Evolutionary conservation across 1,284 basidiomycete genomes (phyloP).

Genomic region (Pholiota adiposa): DNA sequence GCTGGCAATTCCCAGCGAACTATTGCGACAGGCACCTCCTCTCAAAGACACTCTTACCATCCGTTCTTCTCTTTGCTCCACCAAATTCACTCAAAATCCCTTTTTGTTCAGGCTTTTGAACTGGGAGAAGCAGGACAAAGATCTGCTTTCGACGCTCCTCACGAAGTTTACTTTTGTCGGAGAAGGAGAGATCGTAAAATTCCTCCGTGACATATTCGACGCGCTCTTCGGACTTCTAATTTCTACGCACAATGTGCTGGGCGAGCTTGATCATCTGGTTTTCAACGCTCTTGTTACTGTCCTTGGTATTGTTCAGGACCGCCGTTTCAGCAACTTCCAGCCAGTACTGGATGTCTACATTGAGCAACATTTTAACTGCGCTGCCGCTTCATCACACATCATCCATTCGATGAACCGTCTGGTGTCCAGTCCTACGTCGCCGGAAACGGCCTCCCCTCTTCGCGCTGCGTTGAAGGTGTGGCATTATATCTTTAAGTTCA

Average conservation of each 20-base stretch:
- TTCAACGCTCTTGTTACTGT: conserved; percentile 93
- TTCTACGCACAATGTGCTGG: conserved; percentile 72
- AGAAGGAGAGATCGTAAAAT: conserved; percentile 94
- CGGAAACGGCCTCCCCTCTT: conserved; percentile 78
- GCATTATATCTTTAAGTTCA: conserved; percentile 96
- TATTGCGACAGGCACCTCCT: conserved; percentile 69
- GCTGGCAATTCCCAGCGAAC: conserved; percentile 60
- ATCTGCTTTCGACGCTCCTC: conserved; percentile 74
- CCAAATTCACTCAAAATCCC: conserved; percentile 90
- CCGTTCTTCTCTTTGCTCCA: conserved; percentile 92
- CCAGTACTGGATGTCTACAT: conserved; percentile 95
- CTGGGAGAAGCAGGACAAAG: conserved; percentile 82
- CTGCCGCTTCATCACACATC: conserved; percentile 80
- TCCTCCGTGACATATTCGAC: conserved; percentile 91
- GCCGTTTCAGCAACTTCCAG: conserved; percentile 95
- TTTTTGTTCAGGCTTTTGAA: conserved; percentile 83
- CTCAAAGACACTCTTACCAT: conserved; percentile 82
- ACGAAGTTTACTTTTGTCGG: conserved; percentile 91
- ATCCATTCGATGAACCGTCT: conserved; percentile 88
- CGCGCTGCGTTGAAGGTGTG: conserved; percentile 94
- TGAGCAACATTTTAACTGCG: conserved; percentile 84
- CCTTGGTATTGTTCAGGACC: conserved; percentile 89
- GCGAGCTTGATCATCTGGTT: conserved; percentile 85
- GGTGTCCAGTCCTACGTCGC: conserved; percentile 73
- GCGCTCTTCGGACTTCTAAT: conserved; percentile 90